Evolutionary conservation across 768 basidiomycete genomes (phyloP).

Genomic region (Mycena metata): DNA sequence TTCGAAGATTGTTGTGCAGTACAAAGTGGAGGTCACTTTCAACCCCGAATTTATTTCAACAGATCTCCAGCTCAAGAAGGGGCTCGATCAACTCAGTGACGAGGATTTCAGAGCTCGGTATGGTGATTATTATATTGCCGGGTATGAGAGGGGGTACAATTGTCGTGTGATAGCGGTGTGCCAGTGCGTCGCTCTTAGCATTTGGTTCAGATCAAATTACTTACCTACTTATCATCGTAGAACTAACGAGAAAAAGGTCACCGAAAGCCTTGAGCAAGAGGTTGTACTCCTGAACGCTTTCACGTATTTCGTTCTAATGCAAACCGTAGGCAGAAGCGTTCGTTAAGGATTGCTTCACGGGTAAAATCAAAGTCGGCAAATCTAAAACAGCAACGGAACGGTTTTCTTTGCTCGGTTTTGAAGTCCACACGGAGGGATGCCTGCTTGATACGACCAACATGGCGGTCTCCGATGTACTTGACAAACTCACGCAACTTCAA

Average conservation of each 20-base stretch:
- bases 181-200: conserved; percentile 33
- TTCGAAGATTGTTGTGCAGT: conserved; percentile 38
- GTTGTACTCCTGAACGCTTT: not conserved
- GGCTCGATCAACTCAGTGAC: conserved; percentile 25
- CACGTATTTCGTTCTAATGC: too few species aligned
- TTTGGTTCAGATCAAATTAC: not conserved
- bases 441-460: conserved; percentile 16
- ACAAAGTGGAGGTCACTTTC: conserved; percentile 29
- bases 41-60: conserved; percentile 28
- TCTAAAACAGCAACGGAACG: conserved; percentile 18
- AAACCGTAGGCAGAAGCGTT: conserved; percentile 21
- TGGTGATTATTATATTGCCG: conserved; percentile 41
- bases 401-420: conserved; percentile 32
- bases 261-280: conserved; percentile 24
- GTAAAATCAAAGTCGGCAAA: conserved; percentile 20
- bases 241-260: conserved; percentile 27
- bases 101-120: conserved; percentile 33
- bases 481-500: conserved; percentile 25
- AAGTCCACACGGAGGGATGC: conserved; percentile 37
- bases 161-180: conserved; percentile 39
- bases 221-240: conserved; percentile 3
- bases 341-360: conserved; percentile 35
- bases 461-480: conserved; percentile 24
- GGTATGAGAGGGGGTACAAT: conserved; percentile 28
- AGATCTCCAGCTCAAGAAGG: conserved; percentile 21